Percentiles rank a stretch among this genome's conserved stretches.
Conservation (phyloP, 495 filamentous ascomycete genomes). For the Xylaria cubensis region DNA sequence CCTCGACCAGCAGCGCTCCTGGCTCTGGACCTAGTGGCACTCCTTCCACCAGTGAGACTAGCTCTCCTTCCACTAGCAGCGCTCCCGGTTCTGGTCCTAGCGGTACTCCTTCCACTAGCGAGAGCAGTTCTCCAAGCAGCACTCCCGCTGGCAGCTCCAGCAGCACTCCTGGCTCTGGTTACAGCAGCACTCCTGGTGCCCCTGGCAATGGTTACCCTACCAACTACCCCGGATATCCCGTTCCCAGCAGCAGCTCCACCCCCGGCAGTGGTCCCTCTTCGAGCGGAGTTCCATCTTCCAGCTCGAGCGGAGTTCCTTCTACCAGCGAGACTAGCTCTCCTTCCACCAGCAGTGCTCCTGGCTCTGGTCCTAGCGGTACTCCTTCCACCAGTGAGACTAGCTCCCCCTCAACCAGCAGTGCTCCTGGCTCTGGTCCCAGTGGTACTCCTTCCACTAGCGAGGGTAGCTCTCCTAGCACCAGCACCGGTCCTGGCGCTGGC, state of each 20-base stretch:
- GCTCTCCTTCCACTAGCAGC: neutral
- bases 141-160: neutral
- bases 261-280: neutral
- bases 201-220: slow-evolving; percentile 19
- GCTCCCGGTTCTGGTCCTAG: neutral
- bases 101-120: neutral
- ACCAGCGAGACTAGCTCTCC: neutral
- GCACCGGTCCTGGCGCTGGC: neutral
- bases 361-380: neutral
- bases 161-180: neutral
- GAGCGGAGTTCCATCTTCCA: neutral
- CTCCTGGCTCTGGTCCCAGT: too few relatives aligned
- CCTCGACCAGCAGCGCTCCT: slow-evolving; percentile 1
- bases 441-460: neutral
- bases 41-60: neutral
- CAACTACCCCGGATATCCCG: slow-evolving; percentile 8
- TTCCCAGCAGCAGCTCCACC: neutral
- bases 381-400: neutral
- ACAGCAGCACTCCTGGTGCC: slow-evolving; percentile 12
- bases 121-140: neutral
- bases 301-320: neutral
- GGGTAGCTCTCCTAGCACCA: neutral
- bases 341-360: neutral
- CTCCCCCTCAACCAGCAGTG: too few relatives aligned
- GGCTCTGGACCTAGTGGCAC: neutral